Evolutionary conservation across 352 stramenopile genomes (phyloP).

Genomic region (Phytophthora constricta): DNA sequence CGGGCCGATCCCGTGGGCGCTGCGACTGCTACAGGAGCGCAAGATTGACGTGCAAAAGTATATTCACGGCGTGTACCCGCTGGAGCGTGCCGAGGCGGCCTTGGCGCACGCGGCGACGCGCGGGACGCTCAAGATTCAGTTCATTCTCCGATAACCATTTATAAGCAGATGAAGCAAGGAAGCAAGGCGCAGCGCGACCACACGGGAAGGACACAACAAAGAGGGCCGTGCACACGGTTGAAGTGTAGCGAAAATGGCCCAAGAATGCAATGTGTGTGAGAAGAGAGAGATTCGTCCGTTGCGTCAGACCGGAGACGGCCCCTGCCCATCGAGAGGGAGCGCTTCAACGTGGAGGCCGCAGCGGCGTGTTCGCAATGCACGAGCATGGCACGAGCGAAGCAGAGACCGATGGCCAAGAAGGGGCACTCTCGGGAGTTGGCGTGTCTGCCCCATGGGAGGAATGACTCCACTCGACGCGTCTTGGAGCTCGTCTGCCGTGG

Average conservation of each 20-base stretch:
- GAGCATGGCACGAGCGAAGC: too few species aligned
- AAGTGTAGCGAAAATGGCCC: slow-evolving; percentile 24
- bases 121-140: slow-evolving; percentile 70
- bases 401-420: too few species aligned
- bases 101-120: slow-evolving; percentile 54
- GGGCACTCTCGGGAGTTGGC: too few species aligned
- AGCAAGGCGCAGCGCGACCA: slow-evolving; percentile 10
- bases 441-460: neutral
- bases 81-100: slow-evolving; percentile 52
- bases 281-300: too few species aligned
- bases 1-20: slow-evolving; percentile 62
- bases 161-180: slow-evolving; percentile 15
- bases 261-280: slow-evolving; percentile 31
- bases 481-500: neutral
- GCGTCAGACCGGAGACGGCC: neutral
- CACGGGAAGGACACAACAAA: too few species aligned
- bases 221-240: slow-evolving; percentile 27
- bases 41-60: slow-evolving; percentile 73
- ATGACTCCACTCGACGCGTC: neutral
- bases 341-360: slow-evolving; percentile 17
- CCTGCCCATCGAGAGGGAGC: neutral
- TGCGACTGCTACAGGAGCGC: slow-evolving; percentile 55
- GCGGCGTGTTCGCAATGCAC: neutral
- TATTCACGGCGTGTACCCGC: slow-evolving; percentile 66
- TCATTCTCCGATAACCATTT: slow-evolving; percentile 43